Evolutionary conservation across 176 grass and related monocot genomes (phyloP), one percentile per base, ranked within the genome.

Genomic region (Bothriochloa decipiens): DNA sequence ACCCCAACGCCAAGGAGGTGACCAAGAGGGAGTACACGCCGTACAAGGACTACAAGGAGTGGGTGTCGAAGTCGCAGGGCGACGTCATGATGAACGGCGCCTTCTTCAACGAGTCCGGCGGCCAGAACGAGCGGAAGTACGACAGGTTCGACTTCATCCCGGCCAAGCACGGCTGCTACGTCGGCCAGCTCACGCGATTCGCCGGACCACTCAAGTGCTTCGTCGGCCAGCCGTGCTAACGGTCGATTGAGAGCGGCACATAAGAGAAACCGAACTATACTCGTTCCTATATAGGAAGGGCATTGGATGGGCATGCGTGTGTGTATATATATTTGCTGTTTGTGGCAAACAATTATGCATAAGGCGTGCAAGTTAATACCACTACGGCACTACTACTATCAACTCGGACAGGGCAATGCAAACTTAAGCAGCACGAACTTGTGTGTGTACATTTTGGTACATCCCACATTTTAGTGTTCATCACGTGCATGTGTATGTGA

Each of bases 31-130:
- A 94, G 76, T 94, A 90, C 85, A 50, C 92, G 22, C 36, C 80
- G 0, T 60, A 92, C 25, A 25, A 5, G 4, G 86, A 94, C 17
- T 97, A 90, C 84, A 87, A 88, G 84, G 70, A 94, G 23, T 94
- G 95, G 95, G 88, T 89, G 49, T 94, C 92, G 95, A 90, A 86
- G 81, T 97, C 95, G 40, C 86, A 94, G 77, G 90, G 82, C 7
- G 95, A 97, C 23, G 25, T 92, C 7, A 50, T 89, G 75, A 72
- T 65, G 23, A 97, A 94, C 50, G 90, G 88, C 1, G 95, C 95
- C 45, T 97, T 94, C 90, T 97, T 97, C 84, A 81, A 91, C 68
- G 25, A 94, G 79, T 94, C 92, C 9, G 95, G 92, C 55, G 78
- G 69, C 0, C 76, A 25, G 58, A 87, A 78, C 77, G 36, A 60